Evolutionary conservation across 805 yeast species (phyloP), one percentile per base, ranked within the genome.

Genomic region (Wickerhamomyces hampshirensis): DNA sequence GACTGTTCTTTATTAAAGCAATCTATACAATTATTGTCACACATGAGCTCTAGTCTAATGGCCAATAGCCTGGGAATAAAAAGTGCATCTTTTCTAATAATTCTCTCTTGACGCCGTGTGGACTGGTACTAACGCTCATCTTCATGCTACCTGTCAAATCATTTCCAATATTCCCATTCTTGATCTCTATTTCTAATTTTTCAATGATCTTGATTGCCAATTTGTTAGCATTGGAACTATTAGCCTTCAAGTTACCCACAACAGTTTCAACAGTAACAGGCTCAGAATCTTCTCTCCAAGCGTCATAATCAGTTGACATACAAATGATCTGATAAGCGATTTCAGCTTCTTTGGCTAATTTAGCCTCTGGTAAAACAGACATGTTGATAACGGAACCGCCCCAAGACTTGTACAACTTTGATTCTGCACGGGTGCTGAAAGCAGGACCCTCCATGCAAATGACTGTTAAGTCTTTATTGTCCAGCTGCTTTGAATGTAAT

Each of bases 391-490:
- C 94, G 23, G 88, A 77, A 6, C 96, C 98, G 39, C 96, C 97
- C 81, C 93, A 84, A 24, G 84, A 65, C 43, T 74, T 63, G 68
- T 93, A 93, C 64, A 93, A 63, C 57, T 74, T 75, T 11, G 97
- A 88, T 65, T 93, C 99, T 8, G 98, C 98, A 47, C 99, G 75
- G 11, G 98, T 93, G 26, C 94, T 81, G 62, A 93, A 93, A 33
- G 93, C 96, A 4, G 99, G 99, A 29, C 99, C 99, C 64, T 91
- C 99, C 99, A 93, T 93, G 62, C 98, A 93, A 44, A 93, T 73
- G 28, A 93, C 77, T 6, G 94, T 84, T 40, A 84, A 65, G 53
- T 91, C 97, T 39, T 75, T 79, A 38, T 75, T 75, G 23, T 77
- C 80, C 34, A 86, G 66, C 37, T 59, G 64, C 59, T 77, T 80